Evolutionary conservation across 2,329 filamentous ascomycete genomes (phyloP).

Genomic region (Fusarium multiceps): DNA sequence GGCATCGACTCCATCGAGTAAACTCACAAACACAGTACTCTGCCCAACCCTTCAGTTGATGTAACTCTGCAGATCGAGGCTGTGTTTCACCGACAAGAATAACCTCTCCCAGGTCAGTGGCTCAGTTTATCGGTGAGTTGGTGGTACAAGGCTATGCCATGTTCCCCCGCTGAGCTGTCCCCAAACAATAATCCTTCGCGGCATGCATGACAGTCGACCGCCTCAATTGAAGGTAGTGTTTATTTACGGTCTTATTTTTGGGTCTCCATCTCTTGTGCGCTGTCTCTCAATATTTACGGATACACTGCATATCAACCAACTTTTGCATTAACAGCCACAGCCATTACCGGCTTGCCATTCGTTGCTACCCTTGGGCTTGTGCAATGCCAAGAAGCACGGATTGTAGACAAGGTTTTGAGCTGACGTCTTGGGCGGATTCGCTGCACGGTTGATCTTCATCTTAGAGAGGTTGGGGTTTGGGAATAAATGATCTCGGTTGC

Average conservation of each 20-base stretch:
- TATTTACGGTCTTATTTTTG: conserved; percentile 10
- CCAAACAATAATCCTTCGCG: background rate
- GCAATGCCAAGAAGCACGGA: conserved; percentile 22
- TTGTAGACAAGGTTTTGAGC: conserved; percentile 9
- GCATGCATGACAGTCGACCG: conserved; percentile 7
- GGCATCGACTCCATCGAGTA: background rate
- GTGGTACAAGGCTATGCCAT: conserved; percentile 4
- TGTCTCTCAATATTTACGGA: conserved; percentile 5
- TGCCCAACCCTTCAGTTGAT: conserved; percentile 6
- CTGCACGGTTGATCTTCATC: conserved; percentile 24
- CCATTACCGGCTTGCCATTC: conserved; percentile 13
- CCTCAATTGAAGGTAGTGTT: background rate
- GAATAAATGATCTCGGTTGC: conserved; percentile 20
- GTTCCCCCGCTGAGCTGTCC: background rate
- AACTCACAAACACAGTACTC: background rate
- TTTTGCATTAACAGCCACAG: conserved; percentile 31
- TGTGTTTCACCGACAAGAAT: conserved; percentile 10
- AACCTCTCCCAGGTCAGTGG: background rate
- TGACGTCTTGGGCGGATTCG: conserved; percentile 9
- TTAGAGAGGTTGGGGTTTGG: conserved; percentile 19
- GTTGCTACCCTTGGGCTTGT: conserved; percentile 18
- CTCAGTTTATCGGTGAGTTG: background rate
- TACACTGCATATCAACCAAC: background rate
- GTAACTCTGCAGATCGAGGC: background rate
- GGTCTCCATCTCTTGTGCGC: conserved; percentile 6